These are phyloP conservation scores for Sporobolomyces roseus DNA, from an alignment of 768 basidiomycete genomes.

Conservation along the genomic window DNA sequence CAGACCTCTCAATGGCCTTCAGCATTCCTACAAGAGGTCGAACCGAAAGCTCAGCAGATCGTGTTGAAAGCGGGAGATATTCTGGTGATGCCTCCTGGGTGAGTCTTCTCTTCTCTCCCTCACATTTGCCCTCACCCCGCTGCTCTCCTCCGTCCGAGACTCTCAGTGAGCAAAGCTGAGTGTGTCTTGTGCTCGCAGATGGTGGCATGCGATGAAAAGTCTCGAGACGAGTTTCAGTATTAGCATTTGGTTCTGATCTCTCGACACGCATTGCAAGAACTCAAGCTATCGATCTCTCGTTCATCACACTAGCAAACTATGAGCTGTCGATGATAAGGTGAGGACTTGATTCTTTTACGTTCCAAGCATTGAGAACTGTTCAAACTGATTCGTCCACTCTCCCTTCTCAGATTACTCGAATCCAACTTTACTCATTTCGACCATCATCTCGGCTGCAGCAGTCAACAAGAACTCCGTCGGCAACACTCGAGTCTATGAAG, in stretches of 20 bases:
- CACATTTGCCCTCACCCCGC: neutral
- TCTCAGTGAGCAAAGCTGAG: too few relatives aligned
- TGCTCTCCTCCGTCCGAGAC: too few relatives aligned
- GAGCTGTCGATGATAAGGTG: too few relatives aligned
- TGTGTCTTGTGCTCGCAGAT: slow-evolving; percentile 47
- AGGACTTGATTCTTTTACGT: too few relatives aligned
- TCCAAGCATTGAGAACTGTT: too few relatives aligned
- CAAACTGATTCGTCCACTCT: too few relatives aligned
- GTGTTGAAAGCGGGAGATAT: slow-evolving; percentile 77
- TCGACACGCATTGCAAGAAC: neutral
- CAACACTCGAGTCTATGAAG: neutral
- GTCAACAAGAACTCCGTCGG: neutral
- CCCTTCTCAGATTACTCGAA: too few relatives aligned
- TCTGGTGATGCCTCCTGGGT: slow-evolving; percentile 78
- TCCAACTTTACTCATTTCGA: neutral
- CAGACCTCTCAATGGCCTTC: slow-evolving; percentile 10
- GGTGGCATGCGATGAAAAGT: slow-evolving; percentile 70
- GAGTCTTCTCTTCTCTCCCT: slow-evolving; percentile 11
- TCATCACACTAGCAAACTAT: too few relatives aligned
- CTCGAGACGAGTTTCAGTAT: slow-evolving; percentile 43
- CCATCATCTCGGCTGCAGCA: neutral
- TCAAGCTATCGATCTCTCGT: too few relatives aligned
- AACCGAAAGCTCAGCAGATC: slow-evolving; percentile 59
- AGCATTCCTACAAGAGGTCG: slow-evolving; percentile 59
- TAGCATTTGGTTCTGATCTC: slow-evolving; percentile 43